phyloP scores from a whole-genome alignment of 2,329 filamentous ascomycete genomes.

The Diaporthe destruens region DNA sequence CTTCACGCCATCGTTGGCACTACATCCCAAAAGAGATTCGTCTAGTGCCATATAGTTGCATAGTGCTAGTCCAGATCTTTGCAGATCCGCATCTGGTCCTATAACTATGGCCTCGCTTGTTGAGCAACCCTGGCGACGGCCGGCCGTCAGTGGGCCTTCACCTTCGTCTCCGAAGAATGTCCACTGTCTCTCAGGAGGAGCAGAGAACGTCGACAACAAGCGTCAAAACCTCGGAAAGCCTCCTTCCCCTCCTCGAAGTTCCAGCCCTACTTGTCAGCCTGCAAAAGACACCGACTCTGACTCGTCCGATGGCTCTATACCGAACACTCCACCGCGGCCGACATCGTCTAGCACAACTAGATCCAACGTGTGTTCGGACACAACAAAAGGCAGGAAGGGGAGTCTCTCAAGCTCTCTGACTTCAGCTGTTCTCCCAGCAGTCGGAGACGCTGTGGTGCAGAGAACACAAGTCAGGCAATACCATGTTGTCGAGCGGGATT shows the following conservation, averaged over 20 bases:
- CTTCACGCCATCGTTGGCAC: not conserved
- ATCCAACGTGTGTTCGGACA: not conserved
- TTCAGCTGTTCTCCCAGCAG: not conserved
- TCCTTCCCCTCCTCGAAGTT: slow-evolving; percentile 5
- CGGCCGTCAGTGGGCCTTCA: not conserved
- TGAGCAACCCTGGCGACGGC: slow-evolving; percentile 2
- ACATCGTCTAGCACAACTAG: not conserved
- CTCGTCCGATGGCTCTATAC: not conserved
- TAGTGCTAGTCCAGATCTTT: slow-evolving; percentile 1
- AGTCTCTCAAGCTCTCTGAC: not conserved
- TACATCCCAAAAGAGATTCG: not conserved
- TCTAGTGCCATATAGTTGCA: not conserved
- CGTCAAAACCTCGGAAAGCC: slow-evolving; percentile 5
- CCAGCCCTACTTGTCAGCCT: slow-evolving; percentile 3
- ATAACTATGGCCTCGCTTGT: slow-evolving; percentile 12
- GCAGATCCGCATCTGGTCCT: slow-evolving; percentile 11
- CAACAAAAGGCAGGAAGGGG: not conserved
- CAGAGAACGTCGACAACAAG: slow-evolving; percentile 9
- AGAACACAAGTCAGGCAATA: not conserved
- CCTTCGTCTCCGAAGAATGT: slow-evolving; percentile 17
- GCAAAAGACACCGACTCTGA: not conserved
- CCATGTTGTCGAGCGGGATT: not conserved
- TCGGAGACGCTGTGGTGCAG: not conserved
- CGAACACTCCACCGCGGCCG: slow-evolving; percentile 12
- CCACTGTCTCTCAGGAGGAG: slow-evolving; percentile 21